Conservation (phyloP, 257 asterid species). For the Nicotiana benthamiana region DNA sequence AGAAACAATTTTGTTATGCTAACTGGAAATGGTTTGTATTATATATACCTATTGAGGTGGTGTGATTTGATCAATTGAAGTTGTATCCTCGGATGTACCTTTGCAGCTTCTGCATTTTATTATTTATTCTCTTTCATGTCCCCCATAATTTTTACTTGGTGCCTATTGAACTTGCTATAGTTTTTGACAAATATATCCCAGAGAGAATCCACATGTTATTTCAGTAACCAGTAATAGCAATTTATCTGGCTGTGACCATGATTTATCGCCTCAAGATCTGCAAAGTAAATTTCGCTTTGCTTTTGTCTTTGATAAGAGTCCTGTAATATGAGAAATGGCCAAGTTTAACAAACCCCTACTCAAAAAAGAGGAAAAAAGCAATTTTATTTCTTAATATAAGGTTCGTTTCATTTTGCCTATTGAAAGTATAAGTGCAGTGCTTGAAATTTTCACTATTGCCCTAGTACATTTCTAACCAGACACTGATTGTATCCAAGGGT, state of each 20-base stretch:
- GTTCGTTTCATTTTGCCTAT: no score
- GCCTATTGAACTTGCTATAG: background rate
- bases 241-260: background rate
- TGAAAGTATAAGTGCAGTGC: background rate
- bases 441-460: background rate
- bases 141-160: no score
- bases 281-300: no score
- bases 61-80: background rate
- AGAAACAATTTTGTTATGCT: background rate
- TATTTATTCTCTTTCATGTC: background rate
- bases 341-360: no score
- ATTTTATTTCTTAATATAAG: no score
- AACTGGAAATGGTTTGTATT: background rate
- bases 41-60: background rate
- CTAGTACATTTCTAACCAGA: background rate
- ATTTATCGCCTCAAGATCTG: no score
- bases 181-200: background rate
- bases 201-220: no score
- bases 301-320: background rate
- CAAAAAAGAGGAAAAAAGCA: no score
- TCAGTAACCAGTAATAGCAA: no score
- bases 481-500: no score
- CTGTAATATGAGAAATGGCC: no score
- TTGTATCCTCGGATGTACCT: background rate
- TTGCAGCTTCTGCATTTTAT: background rate